A percentile compares a stretch with the other conserved stretches of the same genome.
Evolutionary conservation across 192 early-diverging fungal species (phyloP).

Genomic region (Linnemannia elongata): DNA sequence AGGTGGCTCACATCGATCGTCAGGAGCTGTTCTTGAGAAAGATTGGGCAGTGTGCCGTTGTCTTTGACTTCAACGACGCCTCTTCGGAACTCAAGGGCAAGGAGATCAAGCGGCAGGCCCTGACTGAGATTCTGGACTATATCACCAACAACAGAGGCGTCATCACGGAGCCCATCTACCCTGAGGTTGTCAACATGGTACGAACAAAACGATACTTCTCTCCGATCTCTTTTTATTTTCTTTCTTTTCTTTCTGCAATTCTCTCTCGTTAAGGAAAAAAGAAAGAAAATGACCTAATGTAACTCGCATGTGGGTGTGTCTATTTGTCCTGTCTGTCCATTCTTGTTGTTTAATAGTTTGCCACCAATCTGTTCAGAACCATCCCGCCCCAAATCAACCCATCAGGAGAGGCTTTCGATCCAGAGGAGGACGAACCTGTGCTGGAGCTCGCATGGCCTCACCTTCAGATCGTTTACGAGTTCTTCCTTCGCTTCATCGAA

Average conservation of each 20-base stretch:
- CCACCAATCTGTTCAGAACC: slow-evolving; percentile 95
- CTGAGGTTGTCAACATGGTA: slow-evolving; percentile 96
- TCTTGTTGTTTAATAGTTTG: slow-evolving; percentile 72
- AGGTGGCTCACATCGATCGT: slow-evolving; percentile 84
- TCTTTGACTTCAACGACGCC: slow-evolving; percentile 97
- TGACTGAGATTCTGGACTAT: slow-evolving; percentile 95
- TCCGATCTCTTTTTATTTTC: neutral
- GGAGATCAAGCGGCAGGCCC: slow-evolving; percentile 93
- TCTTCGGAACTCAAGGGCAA: slow-evolving; percentile 92
- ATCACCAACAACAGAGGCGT: slow-evolving; percentile 91
- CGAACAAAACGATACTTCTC: slow-evolving; percentile 14
- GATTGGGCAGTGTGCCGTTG: slow-evolving; percentile 89
- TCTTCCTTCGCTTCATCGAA: slow-evolving; percentile 98
- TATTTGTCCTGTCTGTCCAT: neutral
- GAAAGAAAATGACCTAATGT: neutral
- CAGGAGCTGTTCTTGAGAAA: slow-evolving; percentile 93
- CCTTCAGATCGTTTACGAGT: slow-evolving; percentile 97
- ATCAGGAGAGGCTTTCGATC: slow-evolving; percentile 96
- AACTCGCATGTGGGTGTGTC: neutral
- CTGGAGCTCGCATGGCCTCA: slow-evolving; percentile 98
- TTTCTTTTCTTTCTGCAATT: neutral
- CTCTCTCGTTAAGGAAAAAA: neutral
- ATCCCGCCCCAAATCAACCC: slow-evolving; percentile 97
- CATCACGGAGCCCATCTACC: slow-evolving; percentile 91
- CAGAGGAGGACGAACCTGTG: slow-evolving; percentile 99